phyloP scores from a whole-genome alignment of 306 rosid genomes.

The Cicer bijugum region DNA sequence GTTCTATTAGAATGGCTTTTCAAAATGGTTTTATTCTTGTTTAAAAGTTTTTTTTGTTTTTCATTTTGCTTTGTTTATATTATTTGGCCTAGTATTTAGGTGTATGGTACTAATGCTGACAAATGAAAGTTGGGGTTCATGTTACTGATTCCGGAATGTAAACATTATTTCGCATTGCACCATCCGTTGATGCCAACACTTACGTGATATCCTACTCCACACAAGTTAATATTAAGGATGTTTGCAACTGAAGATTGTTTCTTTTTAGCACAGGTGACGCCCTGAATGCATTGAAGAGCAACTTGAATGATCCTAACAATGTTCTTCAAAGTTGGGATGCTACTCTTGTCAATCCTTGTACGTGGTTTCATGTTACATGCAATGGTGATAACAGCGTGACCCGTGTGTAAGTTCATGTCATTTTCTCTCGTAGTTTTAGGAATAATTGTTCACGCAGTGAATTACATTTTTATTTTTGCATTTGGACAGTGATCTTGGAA shows the following conservation, averaged over 20 bases:
- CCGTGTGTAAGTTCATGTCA: slow-evolving; percentile 77
- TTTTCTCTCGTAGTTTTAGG: slow-evolving; percentile 31
- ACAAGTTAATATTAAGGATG: slow-evolving; percentile 29
- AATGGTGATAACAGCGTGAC: slow-evolving; percentile 79
- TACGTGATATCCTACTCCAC: slow-evolving; percentile 12
- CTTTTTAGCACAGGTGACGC: slow-evolving; percentile 75
- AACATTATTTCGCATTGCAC: slow-evolving; percentile 6
- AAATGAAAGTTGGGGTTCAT: slow-evolving; percentile 26
- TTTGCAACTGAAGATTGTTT: slow-evolving; percentile 43
- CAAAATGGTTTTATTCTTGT: slow-evolving; percentile 26
- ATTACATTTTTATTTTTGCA: slow-evolving; percentile 2
- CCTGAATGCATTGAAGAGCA: slow-evolving; percentile 76
- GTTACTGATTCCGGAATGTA: slow-evolving; percentile 33
- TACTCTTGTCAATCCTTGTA: slow-evolving; percentile 91
- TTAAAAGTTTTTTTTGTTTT: not conserved
- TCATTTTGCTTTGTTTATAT: slow-evolving; percentile 11
- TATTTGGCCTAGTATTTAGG: slow-evolving; percentile 31
- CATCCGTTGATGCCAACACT: not conserved
- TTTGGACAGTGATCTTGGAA: slow-evolving; percentile 84
- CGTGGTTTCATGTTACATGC: slow-evolving; percentile 97
- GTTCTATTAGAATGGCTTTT: slow-evolving; percentile 33
- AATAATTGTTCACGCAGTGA: slow-evolving; percentile 14
- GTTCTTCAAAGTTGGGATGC: slow-evolving; percentile 95
- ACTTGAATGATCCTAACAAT: slow-evolving; percentile 80
- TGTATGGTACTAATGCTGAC: slow-evolving; percentile 10